Conservation (phyloP, 2,329 filamentous ascomycete genomes). For the Fusarium illudens region DNA sequence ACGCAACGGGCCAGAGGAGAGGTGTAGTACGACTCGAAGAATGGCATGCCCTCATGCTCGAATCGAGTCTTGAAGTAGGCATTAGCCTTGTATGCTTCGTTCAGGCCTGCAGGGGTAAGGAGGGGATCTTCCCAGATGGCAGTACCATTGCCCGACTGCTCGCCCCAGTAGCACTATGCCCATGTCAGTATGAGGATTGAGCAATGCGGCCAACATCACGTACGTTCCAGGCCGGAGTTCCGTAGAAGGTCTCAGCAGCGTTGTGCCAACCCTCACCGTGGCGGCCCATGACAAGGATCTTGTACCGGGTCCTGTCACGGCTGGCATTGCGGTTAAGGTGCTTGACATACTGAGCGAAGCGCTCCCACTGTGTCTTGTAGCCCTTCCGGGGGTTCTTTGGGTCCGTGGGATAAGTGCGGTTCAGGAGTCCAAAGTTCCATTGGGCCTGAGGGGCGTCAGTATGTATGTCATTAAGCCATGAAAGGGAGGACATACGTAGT, state of each 20-base stretch:
- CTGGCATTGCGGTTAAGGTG: conserved; percentile 59
- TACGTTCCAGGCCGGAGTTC: conserved; percentile 74
- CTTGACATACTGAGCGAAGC: conserved; percentile 66
- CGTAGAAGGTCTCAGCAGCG: conserved; percentile 70
- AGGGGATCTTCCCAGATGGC: conserved; percentile 69
- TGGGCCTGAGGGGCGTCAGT: conserved; percentile 54
- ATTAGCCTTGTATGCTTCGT: conserved; percentile 66
- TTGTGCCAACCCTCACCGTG: conserved; percentile 75
- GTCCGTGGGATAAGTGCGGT: conserved; percentile 68
- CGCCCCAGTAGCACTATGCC: conserved; percentile 69
- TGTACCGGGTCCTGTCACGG: conserved; percentile 62
- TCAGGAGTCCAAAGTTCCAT: conserved; percentile 72
- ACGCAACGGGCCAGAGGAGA: conserved; percentile 71
- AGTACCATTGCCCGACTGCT: conserved; percentile 70
- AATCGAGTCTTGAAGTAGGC: conserved; percentile 67
- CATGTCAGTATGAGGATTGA: not conserved
- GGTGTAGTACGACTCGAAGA: conserved; percentile 71
- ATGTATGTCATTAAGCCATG: not conserved
- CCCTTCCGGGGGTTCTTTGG: conserved; percentile 45
- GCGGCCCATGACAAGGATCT: conserved; percentile 72
- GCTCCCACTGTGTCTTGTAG: conserved; percentile 68
- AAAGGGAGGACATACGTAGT: conserved; percentile 62
- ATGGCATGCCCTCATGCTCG: conserved; percentile 61
- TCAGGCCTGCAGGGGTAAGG: conserved; percentile 64
- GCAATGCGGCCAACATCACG: conserved; percentile 35